Percentiles rank a stretch among this genome's conserved stretches.
Evolutionary conservation across 1,139 yeast species (phyloP).

Genomic region (Yamadazyma triangularis): DNA sequence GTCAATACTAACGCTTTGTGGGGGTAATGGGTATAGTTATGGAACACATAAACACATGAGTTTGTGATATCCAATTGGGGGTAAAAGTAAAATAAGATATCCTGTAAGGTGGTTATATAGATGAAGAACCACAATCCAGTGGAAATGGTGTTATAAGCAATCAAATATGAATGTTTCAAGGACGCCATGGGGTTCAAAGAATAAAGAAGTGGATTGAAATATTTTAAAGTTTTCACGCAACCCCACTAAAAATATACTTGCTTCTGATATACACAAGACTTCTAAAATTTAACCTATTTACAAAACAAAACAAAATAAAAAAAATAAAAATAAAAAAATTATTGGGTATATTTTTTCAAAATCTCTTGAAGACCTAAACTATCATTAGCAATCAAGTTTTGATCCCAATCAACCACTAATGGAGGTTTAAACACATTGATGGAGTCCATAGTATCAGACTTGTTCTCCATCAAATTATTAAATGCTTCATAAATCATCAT

Average conservation of each 20-base stretch:
- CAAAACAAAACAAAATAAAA: too few relatives aligned
- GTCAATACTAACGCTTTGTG: constrained; percentile 25
- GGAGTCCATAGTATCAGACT: constrained; percentile 28
- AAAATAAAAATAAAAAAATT: too few relatives aligned
- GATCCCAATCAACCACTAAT: constrained; percentile 47
- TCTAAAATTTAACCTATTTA: too few relatives aligned
- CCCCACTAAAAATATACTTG: too few relatives aligned
- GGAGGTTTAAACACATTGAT: constrained; percentile 39
- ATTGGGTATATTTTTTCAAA: constrained; percentile 24
- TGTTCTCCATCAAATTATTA: constrained; percentile 21
- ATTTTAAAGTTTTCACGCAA: too few relatives aligned
- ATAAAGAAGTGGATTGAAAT: too few relatives aligned
- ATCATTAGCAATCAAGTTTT: constrained; percentile 38
- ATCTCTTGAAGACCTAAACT: constrained; percentile 28
- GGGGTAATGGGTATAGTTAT: constrained; percentile 17
- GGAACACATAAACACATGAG: constrained; percentile 10
- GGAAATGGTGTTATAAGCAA: constrained; percentile 58
- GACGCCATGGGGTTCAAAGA: too few relatives aligned
- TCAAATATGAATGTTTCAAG: too few relatives aligned
- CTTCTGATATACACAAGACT: too few relatives aligned
- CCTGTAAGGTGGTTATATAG: background rate
- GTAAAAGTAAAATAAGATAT: constrained; percentile 3
- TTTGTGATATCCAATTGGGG: too few relatives aligned
- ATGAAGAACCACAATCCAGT: constrained; percentile 54
- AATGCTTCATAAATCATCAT: constrained; percentile 38